A percentile compares a stretch with the other conserved stretches of the same genome.
Evolutionary conservation across 2,329 filamentous ascomycete species (phyloP).

Genomic region (Aspergillus hortae): DNA sequence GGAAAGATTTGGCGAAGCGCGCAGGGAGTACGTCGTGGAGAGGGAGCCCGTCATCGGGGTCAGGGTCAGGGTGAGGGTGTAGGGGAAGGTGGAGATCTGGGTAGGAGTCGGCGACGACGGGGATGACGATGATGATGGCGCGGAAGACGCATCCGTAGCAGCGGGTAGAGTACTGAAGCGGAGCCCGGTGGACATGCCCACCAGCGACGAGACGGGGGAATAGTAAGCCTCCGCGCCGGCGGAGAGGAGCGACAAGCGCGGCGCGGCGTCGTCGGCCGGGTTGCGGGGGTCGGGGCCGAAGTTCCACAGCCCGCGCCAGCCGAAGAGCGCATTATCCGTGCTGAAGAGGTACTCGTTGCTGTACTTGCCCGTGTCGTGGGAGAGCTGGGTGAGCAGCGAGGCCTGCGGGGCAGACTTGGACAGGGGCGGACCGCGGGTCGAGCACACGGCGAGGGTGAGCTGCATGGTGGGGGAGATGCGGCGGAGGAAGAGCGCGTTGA

Average conservation of each 20-base stretch:
- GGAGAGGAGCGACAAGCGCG: slow-evolving; percentile 75
- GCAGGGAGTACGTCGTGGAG: slow-evolving; percentile 85
- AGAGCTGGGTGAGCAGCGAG: slow-evolving; percentile 43
- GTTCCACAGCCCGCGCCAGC: slow-evolving; percentile 87
- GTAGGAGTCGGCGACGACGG: slow-evolving; percentile 21
- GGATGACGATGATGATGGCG: slow-evolving; percentile 10
- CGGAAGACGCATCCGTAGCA: slow-evolving; percentile 35
- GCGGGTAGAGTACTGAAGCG: slow-evolving; percentile 80
- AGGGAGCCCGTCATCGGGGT: slow-evolving; percentile 95
- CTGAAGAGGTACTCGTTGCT: slow-evolving; percentile 87
- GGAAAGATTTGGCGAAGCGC: slow-evolving; percentile 76
- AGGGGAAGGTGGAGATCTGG: slow-evolving; percentile 69
- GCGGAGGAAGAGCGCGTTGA: slow-evolving; percentile 81
- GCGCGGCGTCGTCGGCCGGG: slow-evolving; percentile 40
- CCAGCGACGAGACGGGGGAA: slow-evolving; percentile 88
- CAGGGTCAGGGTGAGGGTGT: slow-evolving; percentile 88
- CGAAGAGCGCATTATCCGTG: slow-evolving; percentile 85
- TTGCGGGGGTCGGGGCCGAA: slow-evolving; percentile 67
- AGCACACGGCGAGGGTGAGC: slow-evolving; percentile 64
- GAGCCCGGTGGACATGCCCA: slow-evolving; percentile 82
- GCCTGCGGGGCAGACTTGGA: slow-evolving; percentile 45
- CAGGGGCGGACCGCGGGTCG: slow-evolving; percentile 37
- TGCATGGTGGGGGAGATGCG: slow-evolving; percentile 74
- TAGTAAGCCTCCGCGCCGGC: slow-evolving; percentile 94
- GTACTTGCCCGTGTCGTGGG: slow-evolving; percentile 80